Base-by-base conservation (phyloP, 768 basidiomycete genomes). In the Pleurotus sapidus region DNA sequence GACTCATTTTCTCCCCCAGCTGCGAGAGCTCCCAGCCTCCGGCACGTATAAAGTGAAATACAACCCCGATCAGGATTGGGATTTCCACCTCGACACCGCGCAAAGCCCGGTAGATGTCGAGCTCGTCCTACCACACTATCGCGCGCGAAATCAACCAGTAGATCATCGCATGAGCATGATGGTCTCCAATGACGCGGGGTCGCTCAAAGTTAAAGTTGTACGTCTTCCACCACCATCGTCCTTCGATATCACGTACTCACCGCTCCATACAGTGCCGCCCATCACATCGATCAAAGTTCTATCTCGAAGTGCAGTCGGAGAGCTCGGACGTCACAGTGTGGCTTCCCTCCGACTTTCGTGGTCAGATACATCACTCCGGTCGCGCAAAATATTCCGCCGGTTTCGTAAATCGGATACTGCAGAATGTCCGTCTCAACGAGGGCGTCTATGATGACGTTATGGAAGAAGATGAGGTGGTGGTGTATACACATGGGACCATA, bases 271-370 rank as follows among this genome's bases (percentile, higher is more conserved):
- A 87, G 86, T 87, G 84, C 67, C 83, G 85, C 59, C 78, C 77
- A 39, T 71, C 77, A 24, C 71, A 75, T 55, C 82, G 79, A 57
- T 78, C 77, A 37, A 78, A 77, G 66, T 84, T 87, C 62, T 82
- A 81, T 68, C 78, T 91, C 49, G 84, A 88, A 67, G 74, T 92
- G 37, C 79, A 78, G 60, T 85, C 82, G 15, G 72, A 77, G n/a
- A 70, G 75, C n/a, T 87, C 90, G 40, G 81, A 89, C 63, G 80
- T 91, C 27, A 89, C 84, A 4, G 70, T 91, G 58, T 91, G 85
- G 84, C 75, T 92, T 17, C 90, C 90, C 12, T 90, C 88, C 37
- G 89, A 92, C 65, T 91, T 91, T 72, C 81, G 75, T 56, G 90
- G 90, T 20, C 80, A 74, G 38, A 88, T 92, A 39, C 80, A 77